Evolutionary conservation across 805 yeast species (phyloP).

Genomic region (Ogataea trehalophila): DNA sequence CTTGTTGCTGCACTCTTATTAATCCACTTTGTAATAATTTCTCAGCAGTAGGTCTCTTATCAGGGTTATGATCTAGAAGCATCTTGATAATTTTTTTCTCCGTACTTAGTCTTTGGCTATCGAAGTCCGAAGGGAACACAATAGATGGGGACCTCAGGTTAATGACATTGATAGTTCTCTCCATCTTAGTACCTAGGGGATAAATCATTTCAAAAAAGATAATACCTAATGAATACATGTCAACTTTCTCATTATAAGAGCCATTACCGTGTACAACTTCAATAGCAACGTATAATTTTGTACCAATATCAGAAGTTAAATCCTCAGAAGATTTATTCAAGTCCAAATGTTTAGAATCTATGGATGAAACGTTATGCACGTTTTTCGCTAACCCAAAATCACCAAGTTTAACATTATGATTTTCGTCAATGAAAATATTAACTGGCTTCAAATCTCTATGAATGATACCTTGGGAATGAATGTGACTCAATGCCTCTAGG

Average conservation of each 20-base stretch:
- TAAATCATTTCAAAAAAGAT: slow-evolving; percentile 95
- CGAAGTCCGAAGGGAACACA: slow-evolving; percentile 69
- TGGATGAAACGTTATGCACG: slow-evolving; percentile 48
- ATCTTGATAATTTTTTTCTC: slow-evolving; percentile 66
- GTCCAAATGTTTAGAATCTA: slow-evolving; percentile 11
- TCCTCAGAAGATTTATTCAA: slow-evolving; percentile 48
- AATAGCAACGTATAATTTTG: slow-evolving; percentile 86
- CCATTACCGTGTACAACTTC: slow-evolving; percentile 75
- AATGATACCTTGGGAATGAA: slow-evolving; percentile 89
- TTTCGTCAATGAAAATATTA: slow-evolving; percentile 90
- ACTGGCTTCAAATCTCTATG: slow-evolving; percentile 95
- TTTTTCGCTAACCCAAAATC: slow-evolving; percentile 96
- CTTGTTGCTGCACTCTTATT: slow-evolving; percentile 86
- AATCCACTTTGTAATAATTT: slow-evolving; percentile 73
- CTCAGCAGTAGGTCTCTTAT: slow-evolving; percentile 72
- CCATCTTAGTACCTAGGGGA: slow-evolving; percentile 87
- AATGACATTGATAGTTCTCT: slow-evolving; percentile 70
- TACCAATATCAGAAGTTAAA: slow-evolving; percentile 89
- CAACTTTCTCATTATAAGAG: slow-evolving; percentile 88
- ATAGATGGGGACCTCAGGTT: slow-evolving; percentile 54
- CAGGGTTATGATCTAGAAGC: slow-evolving; percentile 76
- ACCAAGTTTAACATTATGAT: slow-evolving; percentile 87
- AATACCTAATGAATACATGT: slow-evolving; percentile 91
- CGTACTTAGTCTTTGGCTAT: slow-evolving; percentile 39
- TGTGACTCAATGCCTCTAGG: slow-evolving; percentile 83